Evolutionary conservation across 2,329 filamentous ascomycete genomes (phyloP), one percentile per base, ranked within the genome.

Genomic region (Cordyceps farinosa): DNA sequence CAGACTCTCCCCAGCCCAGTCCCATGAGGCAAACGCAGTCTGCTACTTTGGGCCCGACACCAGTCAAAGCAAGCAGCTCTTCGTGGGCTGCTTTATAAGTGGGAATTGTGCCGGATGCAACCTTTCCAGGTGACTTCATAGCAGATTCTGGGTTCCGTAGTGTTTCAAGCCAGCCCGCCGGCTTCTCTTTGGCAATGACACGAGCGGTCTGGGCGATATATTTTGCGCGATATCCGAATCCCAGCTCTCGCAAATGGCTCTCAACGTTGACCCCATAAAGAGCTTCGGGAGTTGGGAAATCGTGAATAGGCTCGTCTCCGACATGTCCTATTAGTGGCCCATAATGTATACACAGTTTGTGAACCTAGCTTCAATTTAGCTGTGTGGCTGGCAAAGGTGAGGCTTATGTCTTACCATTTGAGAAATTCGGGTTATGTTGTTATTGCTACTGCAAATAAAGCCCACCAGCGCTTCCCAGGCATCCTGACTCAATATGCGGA

Each of bases 391-490:
- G 42, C n/a, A 15, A 22, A 2, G 13, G 2, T 11, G 15, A 13
- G 1, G 15, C 4, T 7, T 27, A 8, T 17, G 32, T 44, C 72
- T 66, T 70, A 90, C 92, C 95, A 99, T 99, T 76, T 96, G 91
- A 5, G 91, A 94, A 73, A 99, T 99, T 45, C 95, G 87, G 2
- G 88, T 84, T 65, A 99, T 99, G 73, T 99, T 97, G 78, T 99
- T 99, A 77, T 99, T 99, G 77, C 92, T 97, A 76, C 93, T 97
- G 82, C 95, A 99, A 67, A 99, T 99, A 76, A 99, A 99, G 63
- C 90, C 89, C 30, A 99, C 81, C 29, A 99, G 81, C 0, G 95
- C 88, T 76, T 99, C 95, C 95, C 96, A 99, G 1, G 94, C 88
- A 79, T 97, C 93, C 78, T 99, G 95, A 70, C 89, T 91, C 51